phyloP scores from a whole-genome alignment of 345 rosid species.

The Citrus australasica region DNA sequence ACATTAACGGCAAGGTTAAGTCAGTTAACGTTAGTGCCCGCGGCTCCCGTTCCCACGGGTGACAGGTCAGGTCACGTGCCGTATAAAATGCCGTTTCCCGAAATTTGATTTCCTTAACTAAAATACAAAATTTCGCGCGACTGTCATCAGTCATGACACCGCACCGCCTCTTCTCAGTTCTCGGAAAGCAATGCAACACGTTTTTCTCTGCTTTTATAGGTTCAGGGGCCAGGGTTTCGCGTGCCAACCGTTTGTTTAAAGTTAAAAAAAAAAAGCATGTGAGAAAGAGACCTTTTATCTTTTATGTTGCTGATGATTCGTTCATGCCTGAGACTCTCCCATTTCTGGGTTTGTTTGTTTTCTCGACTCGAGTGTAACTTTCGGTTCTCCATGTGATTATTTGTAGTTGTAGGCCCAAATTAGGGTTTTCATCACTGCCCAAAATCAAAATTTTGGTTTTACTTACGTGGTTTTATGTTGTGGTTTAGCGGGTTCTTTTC shows the following conservation, averaged over 20 bases:
- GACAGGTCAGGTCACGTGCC: not conserved
- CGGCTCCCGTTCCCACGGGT: no score
- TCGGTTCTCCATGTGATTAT: no score
- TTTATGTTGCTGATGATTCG: not conserved
- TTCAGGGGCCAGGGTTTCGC: not conserved
- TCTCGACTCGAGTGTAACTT: not conserved
- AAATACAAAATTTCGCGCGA: constrained; percentile 14
- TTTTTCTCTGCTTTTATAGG: no score
- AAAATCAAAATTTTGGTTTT: no score
- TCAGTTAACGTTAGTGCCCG: not conserved
- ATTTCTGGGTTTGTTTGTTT: not conserved
- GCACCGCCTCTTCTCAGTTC: no score
- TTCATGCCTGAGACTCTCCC: not conserved
- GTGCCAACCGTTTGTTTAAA: not conserved
- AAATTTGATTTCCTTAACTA: not conserved
- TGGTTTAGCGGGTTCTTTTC: not conserved
- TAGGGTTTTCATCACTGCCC: no score
- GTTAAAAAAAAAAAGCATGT: not conserved
- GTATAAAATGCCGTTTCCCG: not conserved
- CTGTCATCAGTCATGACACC: no score
- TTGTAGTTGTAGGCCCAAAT: no score
- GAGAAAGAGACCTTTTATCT: not conserved
- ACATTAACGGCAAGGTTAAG: not conserved
- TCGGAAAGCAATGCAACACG: no score
- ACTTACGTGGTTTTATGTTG: not conserved